Percentiles rank a stretch among this genome's conserved stretches.
Conservation (phyloP, 768 basidiomycete genomes). For the Hygrophorus russula region DNA sequence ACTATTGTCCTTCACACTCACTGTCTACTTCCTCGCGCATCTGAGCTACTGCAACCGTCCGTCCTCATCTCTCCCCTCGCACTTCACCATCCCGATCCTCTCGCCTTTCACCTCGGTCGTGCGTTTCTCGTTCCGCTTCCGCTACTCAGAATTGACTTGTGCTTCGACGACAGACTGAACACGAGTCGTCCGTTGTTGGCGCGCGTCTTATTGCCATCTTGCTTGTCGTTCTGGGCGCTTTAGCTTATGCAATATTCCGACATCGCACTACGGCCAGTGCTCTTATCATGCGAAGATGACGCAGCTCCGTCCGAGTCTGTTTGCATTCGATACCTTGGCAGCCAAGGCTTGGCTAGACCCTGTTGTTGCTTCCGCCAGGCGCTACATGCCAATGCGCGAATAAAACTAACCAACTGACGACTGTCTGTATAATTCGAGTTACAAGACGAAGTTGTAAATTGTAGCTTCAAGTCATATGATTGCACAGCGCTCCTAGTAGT, state of each 20-base stretch:
- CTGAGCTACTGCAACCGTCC: constrained; percentile 17
- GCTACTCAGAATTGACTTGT: background rate
- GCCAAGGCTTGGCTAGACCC: too few species aligned
- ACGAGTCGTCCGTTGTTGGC: constrained; percentile 57
- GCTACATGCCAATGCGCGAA: too few species aligned
- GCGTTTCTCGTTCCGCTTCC: constrained; percentile 12
- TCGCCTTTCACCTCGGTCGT: constrained; percentile 77
- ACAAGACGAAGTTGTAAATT: too few species aligned
- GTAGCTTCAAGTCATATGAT: too few species aligned
- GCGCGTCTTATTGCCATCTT: constrained; percentile 31
- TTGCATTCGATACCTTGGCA: too few species aligned
- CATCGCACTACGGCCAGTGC: constrained; percentile 18
- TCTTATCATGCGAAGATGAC: too few species aligned
- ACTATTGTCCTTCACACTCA: constrained; percentile 21
- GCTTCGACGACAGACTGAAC: constrained; percentile 46
- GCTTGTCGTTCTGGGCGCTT: constrained; percentile 26
- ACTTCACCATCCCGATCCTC: constrained; percentile 70
- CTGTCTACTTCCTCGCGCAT: constrained; percentile 24
- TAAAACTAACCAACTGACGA: too few species aligned
- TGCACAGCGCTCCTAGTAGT: too few species aligned
- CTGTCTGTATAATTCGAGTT: too few species aligned
- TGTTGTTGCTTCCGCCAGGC: too few species aligned
- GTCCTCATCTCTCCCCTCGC: constrained; percentile 27
- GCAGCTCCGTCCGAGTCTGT: too few species aligned
- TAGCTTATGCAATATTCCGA: constrained; percentile 32